These are phyloP conservation scores for Penicillium psychrofluorescens DNA, from an alignment of 495 filamentous ascomycete species.

Conservation along the genomic window DNA sequence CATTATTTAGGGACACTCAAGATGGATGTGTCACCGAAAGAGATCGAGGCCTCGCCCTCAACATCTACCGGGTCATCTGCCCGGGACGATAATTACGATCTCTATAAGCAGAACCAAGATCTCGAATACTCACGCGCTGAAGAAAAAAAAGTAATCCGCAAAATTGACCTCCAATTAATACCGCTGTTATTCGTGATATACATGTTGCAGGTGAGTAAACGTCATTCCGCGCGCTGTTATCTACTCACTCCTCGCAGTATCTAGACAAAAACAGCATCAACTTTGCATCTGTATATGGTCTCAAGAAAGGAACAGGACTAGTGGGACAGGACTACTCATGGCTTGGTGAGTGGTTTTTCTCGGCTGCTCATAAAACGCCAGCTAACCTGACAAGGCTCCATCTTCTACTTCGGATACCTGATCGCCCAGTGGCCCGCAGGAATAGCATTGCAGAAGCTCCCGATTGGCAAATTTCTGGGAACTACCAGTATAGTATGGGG, in stretches of 20 bases:
- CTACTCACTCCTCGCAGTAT: constrained; percentile 33
- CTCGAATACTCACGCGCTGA: constrained; percentile 37
- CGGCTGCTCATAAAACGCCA: neutral
- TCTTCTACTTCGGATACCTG: constrained; percentile 51
- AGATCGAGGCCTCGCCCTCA: constrained; percentile 7
- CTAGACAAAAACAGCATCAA: constrained; percentile 55
- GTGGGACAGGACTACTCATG: constrained; percentile 52
- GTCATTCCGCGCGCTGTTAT: neutral
- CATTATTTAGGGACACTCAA: neutral
- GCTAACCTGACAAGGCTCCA: constrained; percentile 23
- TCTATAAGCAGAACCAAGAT: constrained; percentile 12
- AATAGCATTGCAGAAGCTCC: constrained; percentile 45
- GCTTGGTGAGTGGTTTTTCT: constrained; percentile 23
- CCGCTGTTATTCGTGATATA: constrained; percentile 52
- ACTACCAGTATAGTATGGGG: constrained; percentile 32
- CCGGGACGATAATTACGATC: constrained; percentile 18
- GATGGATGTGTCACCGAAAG: constrained; percentile 1
- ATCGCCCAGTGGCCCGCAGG: constrained; percentile 46
- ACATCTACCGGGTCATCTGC: constrained; percentile 4
- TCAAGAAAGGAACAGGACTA: constrained; percentile 44
- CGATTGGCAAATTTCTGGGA: constrained; percentile 44
- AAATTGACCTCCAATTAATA: constrained; percentile 48
- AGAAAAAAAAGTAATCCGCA: constrained; percentile 43
- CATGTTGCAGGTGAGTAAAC: constrained; percentile 24
- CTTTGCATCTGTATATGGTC: constrained; percentile 52